A percentile compares a stretch with the other conserved stretches of the same genome.
These are phyloP conservation scores for Scenedesmus sp. DNA, from an alignment of 163 green algal genomes.

Conservation along the genomic window DNA sequence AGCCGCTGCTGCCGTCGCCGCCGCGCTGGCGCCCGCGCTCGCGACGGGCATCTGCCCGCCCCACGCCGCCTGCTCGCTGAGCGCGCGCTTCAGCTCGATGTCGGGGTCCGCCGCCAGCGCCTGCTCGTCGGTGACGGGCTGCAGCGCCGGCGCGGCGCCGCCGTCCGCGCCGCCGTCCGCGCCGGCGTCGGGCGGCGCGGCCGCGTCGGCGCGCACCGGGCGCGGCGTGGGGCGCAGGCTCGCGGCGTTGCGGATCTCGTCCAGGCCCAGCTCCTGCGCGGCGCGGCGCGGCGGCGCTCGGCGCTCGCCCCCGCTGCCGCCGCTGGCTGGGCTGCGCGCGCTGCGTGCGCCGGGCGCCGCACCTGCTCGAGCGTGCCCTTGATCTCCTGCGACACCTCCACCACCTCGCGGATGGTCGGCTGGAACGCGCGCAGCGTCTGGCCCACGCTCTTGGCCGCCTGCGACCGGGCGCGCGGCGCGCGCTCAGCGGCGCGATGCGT, in stretches of 20 bases:
- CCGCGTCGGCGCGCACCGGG: slow-evolving; percentile 16
- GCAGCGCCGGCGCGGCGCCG: background rate
- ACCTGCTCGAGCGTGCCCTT: slow-evolving; percentile 84
- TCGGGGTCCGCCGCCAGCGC: slow-evolving; percentile 66
- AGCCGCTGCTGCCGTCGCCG: slow-evolving; percentile 26
- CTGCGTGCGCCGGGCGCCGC: background rate
- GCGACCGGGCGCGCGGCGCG: slow-evolving; percentile 3
- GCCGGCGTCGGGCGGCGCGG: background rate
- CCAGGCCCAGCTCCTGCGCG: slow-evolving; percentile 87
- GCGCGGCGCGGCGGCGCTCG: background rate
- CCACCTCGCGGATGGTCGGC: slow-evolving; percentile 93
- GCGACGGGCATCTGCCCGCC: slow-evolving; percentile 7
- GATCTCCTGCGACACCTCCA: slow-evolving; percentile 85
- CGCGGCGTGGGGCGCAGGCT: slow-evolving; percentile 19
- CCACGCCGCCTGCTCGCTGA: slow-evolving; percentile 56
- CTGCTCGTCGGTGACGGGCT: slow-evolving; percentile 30
- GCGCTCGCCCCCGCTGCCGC: background rate
- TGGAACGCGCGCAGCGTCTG: slow-evolving; percentile 81
- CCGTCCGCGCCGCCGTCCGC: background rate
- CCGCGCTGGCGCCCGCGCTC: slow-evolving; percentile 6
- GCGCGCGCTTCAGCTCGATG: slow-evolving; percentile 76
- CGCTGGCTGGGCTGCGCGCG: background rate
- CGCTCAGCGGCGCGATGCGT: too few species aligned
- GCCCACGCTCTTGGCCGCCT: slow-evolving; percentile 88
- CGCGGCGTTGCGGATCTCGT: slow-evolving; percentile 83